Percentiles rank a stretch among this genome's conserved stretches.
Evolutionary conservation across 495 filamentous ascomycete genomes (phyloP).

Genomic region (Ramalina peruviana): DNA sequence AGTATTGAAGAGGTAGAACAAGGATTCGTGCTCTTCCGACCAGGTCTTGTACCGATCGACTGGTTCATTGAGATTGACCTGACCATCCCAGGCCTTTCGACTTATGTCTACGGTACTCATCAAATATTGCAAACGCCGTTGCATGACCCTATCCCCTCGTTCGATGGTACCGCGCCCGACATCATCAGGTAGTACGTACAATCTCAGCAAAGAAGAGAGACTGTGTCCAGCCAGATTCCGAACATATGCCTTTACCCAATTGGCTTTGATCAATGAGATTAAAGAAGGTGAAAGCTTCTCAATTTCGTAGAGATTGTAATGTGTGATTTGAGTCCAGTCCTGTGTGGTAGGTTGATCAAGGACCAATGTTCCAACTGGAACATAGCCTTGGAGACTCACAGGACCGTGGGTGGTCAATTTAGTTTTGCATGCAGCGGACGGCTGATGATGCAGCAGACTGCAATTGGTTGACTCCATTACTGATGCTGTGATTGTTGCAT

Average conservation of each 20-base stretch:
- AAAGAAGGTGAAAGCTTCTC: background rate
- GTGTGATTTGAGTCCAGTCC: background rate
- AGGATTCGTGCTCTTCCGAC: constrained; percentile 37
- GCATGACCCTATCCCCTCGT: constrained; percentile 26
- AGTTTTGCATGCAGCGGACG: too few species aligned
- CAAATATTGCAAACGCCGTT: constrained; percentile 33
- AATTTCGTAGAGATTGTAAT: background rate
- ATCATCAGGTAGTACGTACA: constrained; percentile 59
- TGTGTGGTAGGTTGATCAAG: background rate
- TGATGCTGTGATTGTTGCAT: too few species aligned
- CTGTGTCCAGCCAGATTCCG: constrained; percentile 5
- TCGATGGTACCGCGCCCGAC: constrained; percentile 36
- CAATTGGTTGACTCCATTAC: too few species aligned
- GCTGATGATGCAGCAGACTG: too few species aligned
- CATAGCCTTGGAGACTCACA: background rate
- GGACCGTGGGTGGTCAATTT: too few species aligned
- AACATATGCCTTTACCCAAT: constrained; percentile 6
- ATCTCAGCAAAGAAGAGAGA: constrained; percentile 27
- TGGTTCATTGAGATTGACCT: background rate
- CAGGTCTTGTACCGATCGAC: constrained; percentile 3
- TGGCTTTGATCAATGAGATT: background rate
- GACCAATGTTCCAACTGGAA: background rate
- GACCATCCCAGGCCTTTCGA: constrained; percentile 39
- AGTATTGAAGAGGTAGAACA: constrained; percentile 81
- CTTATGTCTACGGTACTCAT: constrained; percentile 46